A percentile compares a stretch with the other conserved stretches of the same genome.
Evolutionary conservation across 2,329 filamentous ascomycete genomes (phyloP).

Genomic region (Alternaria solani): DNA sequence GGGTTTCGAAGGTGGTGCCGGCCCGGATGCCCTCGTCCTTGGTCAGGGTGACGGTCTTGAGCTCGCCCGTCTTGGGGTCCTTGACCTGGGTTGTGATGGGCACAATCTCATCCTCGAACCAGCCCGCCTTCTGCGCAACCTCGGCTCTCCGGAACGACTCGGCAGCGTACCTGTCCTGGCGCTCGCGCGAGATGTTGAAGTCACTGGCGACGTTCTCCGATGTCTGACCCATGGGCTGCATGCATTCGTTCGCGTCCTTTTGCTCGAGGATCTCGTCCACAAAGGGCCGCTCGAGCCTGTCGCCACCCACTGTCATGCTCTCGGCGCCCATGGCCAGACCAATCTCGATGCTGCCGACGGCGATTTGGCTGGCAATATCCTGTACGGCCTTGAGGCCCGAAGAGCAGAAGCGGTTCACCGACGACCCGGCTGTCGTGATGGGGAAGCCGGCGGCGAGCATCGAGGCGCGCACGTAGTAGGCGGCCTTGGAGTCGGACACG

Average conservation of each 20-base stretch:
- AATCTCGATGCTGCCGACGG: conserved; percentile 79
- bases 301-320: conserved; percentile 80
- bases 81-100: conserved; percentile 84
- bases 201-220: conserved; percentile 94
- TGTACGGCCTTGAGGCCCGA: conserved; percentile 95
- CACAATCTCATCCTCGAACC: conserved; percentile 92
- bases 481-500: conserved; percentile 83
- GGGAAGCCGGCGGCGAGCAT: conserved; percentile 92
- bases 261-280: conserved; percentile 76
- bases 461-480: conserved; percentile 90
- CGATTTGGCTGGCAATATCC: conserved; percentile 91
- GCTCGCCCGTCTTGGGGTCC: conserved; percentile 81
- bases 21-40: conserved; percentile 90
- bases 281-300: conserved; percentile 75
- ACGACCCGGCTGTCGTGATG: conserved; percentile 82
- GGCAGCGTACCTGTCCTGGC: conserved; percentile 84
- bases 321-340: conserved; percentile 91
- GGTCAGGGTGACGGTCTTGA: conserved; percentile 78
- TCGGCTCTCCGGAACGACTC: conserved; percentile 91
- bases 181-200: conserved; percentile 81
- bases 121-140: conserved; percentile 86
- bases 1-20: conserved; percentile 83
- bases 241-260: conserved; percentile 83
- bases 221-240: conserved; percentile 98
- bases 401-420: conserved; percentile 95